Percentiles rank a stretch among this genome's conserved stretches.
phyloP scores from a whole-genome alignment of 768 basidiomycete species.

The Lanmaoa rubissima region DNA sequence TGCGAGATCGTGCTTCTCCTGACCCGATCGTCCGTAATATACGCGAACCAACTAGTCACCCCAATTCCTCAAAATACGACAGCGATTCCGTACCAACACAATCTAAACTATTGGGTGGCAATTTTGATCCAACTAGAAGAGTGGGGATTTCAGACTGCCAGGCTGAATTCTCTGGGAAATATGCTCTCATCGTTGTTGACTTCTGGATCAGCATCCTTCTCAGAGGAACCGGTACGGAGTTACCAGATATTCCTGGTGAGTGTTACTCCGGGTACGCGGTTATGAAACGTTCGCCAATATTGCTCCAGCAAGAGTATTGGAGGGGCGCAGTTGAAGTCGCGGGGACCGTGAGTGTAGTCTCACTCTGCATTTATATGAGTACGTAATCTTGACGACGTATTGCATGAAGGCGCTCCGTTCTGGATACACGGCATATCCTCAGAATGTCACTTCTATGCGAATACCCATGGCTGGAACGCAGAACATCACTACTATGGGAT shows the following conservation, averaged over 20 bases:
- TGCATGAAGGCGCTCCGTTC: background rate
- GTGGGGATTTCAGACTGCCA: background rate
- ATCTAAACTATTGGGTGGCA: background rate
- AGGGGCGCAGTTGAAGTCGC: background rate
- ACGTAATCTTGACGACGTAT: background rate
- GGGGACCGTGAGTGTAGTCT: background rate
- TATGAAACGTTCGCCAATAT: background rate
- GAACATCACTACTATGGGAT: background rate
- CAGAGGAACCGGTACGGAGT: background rate
- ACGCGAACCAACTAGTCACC: background rate
- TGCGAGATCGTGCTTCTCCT: slow-evolving; percentile 3
- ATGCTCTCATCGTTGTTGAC: background rate
- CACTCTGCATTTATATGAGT: background rate
- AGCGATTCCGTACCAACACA: background rate
- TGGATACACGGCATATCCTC: background rate
- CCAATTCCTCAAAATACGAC: background rate
- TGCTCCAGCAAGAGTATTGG: background rate
- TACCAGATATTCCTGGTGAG: slow-evolving; percentile 1
- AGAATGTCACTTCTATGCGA: background rate
- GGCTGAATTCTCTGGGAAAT: slow-evolving; percentile 4
- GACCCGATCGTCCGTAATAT: background rate
- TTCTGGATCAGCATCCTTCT: background rate
- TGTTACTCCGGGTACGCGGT: background rate
- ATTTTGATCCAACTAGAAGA: background rate
- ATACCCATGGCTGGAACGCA: background rate